Percentiles rank a stretch among this genome's conserved stretches.
These are phyloP conservation scores for Jaltomata sinuosa DNA, from an alignment of 257 asterid genomes.

Conservation along the genomic window DNA sequence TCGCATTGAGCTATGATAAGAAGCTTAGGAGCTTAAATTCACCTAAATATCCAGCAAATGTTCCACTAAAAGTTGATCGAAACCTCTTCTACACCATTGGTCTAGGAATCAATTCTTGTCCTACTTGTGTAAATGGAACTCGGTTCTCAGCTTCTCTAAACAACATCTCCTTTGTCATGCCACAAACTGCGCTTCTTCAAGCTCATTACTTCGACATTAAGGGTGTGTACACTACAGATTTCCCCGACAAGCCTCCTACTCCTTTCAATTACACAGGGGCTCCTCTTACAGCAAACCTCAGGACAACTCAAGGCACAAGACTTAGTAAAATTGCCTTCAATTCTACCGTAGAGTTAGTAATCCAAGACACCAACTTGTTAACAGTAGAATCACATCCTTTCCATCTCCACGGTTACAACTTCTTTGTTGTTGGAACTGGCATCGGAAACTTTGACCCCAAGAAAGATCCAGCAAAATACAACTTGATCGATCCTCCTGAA, in stretches of 20 bases:
- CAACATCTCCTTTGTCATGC: conserved; percentile 35
- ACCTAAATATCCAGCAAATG: conserved; percentile 32
- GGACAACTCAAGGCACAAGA: conserved; percentile 9
- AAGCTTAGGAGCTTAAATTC: conserved; percentile 34
- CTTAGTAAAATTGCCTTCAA: conserved; percentile 13
- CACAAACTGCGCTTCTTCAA: conserved; percentile 9
- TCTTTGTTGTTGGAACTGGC: conserved; percentile 30
- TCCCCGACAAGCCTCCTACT: conserved; percentile 20
- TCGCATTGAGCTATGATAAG: conserved; percentile 25
- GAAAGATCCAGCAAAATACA: conserved; percentile 38
- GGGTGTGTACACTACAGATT: conserved; percentile 25
- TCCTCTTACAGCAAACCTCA: conserved; percentile 26
- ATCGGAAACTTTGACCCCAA: conserved; percentile 35
- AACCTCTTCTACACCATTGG: conserved; percentile 42
- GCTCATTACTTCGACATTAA: not conserved
- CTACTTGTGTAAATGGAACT: conserved; percentile 22
- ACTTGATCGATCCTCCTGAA: conserved; percentile 65
- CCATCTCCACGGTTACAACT: conserved; percentile 14
- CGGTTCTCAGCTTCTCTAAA: conserved; percentile 27
- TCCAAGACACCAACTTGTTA: conserved; percentile 32
- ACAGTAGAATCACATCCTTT: not conserved
- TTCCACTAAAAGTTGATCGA: conserved; percentile 36
- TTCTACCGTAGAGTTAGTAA: conserved; percentile 14
- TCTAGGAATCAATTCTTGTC: conserved; percentile 39
- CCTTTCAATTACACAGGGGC: conserved; percentile 22